Evolutionary conservation across 2,329 filamentous ascomycete genomes (phyloP).

Genomic region (Zymoseptoria passerinii): DNA sequence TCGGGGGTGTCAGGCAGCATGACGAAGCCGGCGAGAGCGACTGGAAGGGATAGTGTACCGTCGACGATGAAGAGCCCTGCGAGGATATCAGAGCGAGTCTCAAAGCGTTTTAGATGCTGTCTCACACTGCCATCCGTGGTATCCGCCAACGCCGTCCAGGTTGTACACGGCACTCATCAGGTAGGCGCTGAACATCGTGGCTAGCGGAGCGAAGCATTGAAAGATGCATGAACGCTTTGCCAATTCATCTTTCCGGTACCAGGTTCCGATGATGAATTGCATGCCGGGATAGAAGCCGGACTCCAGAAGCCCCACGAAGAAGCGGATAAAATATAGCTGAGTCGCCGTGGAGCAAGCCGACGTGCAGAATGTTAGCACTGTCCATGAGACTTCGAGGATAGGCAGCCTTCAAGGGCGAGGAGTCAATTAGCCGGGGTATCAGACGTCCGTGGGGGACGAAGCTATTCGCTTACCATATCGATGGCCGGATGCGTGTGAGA

Average conservation of each 20-base stretch:
- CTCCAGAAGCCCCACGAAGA: slow-evolving; percentile 44
- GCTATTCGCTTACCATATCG: slow-evolving; percentile 31
- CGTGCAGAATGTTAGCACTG: slow-evolving; percentile 39
- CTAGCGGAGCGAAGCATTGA: slow-evolving; percentile 40
- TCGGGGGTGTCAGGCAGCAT: slow-evolving; percentile 43
- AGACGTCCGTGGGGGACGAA: neutral
- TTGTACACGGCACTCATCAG: slow-evolving; percentile 47
- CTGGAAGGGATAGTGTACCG: slow-evolving; percentile 45
- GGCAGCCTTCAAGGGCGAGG: slow-evolving; percentile 43
- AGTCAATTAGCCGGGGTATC: slow-evolving; percentile 44
- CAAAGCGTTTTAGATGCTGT: neutral
- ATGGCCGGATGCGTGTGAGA: slow-evolving; percentile 41
- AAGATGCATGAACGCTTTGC: slow-evolving; percentile 48
- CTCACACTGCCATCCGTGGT: slow-evolving; percentile 44
- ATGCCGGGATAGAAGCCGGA: slow-evolving; percentile 44
- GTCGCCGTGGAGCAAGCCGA: slow-evolving; percentile 33
- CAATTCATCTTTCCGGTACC: slow-evolving; percentile 44
- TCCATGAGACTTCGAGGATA: slow-evolving; percentile 41
- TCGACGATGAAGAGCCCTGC: slow-evolving; percentile 39
- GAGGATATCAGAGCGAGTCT: neutral
- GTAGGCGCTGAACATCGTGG: slow-evolving; percentile 44
- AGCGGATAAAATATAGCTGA: slow-evolving; percentile 41
- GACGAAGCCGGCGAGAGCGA: slow-evolving; percentile 44
- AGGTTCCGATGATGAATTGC: slow-evolving; percentile 46
- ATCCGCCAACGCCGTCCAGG: slow-evolving; percentile 35